Percentiles rank a stretch among this genome's conserved stretches.
These are phyloP conservation scores for Emmonsiellopsis sp. DNA, from an alignment of 2,329 filamentous ascomycete genomes.

Conservation along the genomic window DNA sequence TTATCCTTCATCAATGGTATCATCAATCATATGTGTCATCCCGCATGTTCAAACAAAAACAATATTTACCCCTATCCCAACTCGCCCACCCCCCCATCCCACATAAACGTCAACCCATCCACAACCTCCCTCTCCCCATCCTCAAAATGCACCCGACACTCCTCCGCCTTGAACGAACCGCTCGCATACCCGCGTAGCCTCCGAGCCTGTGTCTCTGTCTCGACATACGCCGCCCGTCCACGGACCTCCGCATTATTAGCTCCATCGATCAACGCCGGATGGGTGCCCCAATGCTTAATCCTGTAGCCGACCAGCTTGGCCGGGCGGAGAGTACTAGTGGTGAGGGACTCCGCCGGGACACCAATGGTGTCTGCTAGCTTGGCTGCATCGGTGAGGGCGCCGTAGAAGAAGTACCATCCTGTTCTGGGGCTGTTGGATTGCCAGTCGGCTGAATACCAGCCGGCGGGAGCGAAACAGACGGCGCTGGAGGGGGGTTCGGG, in stretches of 20 bases:
- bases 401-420: slow-evolving; percentile 14
- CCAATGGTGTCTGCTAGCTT: slow-evolving; percentile 6
- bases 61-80: neutral
- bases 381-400: slow-evolving; percentile 4
- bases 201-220: slow-evolving; percentile 2
- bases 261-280: slow-evolving; percentile 6
- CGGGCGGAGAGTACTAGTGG: neutral
- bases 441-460: slow-evolving; percentile 7
- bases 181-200: slow-evolving; percentile 2
- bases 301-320: slow-evolving; percentile 8
- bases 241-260: neutral
- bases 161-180: neutral
- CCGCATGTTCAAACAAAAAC: neutral
- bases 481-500: slow-evolving; percentile 1
- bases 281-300: slow-evolving; percentile 4
- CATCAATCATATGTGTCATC: neutral
- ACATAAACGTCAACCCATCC: slow-evolving; percentile 3
- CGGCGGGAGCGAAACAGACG: slow-evolving; percentile 4
- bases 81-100: neutral
- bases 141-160: slow-evolving; percentile 1
- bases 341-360: neutral
- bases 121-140: neutral
- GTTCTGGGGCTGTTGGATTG: neutral
- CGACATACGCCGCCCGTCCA: slow-evolving; percentile 4
- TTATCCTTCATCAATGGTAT: too few relatives aligned